Conservation (phyloP, 805 yeast species). For the Metschnikowia baotianmanensis region DNA sequence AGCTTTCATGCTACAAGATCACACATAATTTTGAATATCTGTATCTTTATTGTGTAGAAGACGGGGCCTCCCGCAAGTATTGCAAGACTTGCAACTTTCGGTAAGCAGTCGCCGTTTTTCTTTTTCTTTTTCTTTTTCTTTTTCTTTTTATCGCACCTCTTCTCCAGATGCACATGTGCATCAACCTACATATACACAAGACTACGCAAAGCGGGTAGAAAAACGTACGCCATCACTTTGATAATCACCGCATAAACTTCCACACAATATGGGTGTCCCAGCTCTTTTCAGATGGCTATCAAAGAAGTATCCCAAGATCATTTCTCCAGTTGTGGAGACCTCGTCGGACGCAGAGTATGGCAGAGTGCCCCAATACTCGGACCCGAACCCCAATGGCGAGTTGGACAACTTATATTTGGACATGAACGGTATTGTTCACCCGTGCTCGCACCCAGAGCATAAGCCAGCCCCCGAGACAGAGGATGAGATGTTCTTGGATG, state of each 20-base stretch:
- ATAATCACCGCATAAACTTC: background rate
- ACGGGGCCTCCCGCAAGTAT: too few relatives aligned
- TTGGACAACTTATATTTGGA: conserved; percentile 89
- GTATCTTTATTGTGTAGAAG: too few relatives aligned
- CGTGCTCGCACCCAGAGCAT: conserved; percentile 97
- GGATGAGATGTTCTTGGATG: conserved; percentile 93
- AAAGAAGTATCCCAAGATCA: conserved; percentile 87
- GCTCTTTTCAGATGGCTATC: conserved; percentile 97
- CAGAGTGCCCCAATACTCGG: conserved; percentile 46
- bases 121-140: too few relatives aligned
- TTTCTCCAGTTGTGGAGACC: conserved; percentile 84
- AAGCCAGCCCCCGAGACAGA: conserved; percentile 95
- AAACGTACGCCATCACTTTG: background rate
- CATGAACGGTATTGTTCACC: conserved; percentile 99
- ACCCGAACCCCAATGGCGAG: conserved; percentile 94
- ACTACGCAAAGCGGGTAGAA: conserved; percentile 3
- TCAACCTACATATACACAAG: conserved; percentile 3
- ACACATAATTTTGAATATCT: too few relatives aligned
- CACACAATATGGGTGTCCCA: conserved; percentile 85
- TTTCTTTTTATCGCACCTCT: background rate
- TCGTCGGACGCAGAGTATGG: conserved; percentile 45
- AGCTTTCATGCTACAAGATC: too few relatives aligned
- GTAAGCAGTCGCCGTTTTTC: too few relatives aligned
- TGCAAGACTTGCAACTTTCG: too few relatives aligned
- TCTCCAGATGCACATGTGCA: conserved; percentile 2